A percentile compares a stretch with the other conserved stretches of the same genome.
These are phyloP conservation scores for Saccharomycopsis selenospora DNA, from an alignment of 805 yeast genomes.

Conservation along the genomic window DNA sequence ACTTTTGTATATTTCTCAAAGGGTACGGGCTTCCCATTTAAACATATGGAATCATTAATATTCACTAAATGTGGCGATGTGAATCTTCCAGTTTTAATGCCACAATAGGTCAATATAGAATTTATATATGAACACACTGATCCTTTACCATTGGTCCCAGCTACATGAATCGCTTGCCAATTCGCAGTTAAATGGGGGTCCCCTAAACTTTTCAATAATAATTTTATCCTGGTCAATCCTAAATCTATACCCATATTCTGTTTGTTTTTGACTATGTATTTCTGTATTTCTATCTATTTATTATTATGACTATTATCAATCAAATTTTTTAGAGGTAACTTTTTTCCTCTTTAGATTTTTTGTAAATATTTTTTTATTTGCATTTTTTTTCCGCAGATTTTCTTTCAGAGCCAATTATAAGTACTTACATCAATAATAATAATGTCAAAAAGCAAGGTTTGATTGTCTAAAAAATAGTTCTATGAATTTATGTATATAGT, in stretches of 20 bases:
- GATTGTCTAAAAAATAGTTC: no score
- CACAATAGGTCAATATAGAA: conserved; percentile 29
- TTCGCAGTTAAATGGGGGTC: conserved; percentile 50
- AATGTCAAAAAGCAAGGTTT: no score
- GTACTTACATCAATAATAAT: no score
- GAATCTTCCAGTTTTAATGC: conserved; percentile 58
- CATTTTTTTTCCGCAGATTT: no score
- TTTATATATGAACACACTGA: conserved; percentile 80
- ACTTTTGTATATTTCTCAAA: conserved; percentile 37
- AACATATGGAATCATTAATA: conserved; percentile 67
- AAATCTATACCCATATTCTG: conserved; percentile 51
- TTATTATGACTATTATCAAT: no score
- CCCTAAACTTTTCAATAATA: conserved; percentile 45
- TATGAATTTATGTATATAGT: no score
- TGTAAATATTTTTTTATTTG: no score
- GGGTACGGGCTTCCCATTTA: conserved; percentile 54
- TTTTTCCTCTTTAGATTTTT: no score
- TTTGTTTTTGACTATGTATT: no score
- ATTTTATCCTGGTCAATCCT: conserved; percentile 45
- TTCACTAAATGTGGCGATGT: conserved; percentile 81
- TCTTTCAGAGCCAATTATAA: no score
- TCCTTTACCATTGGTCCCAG: conserved; percentile 97
- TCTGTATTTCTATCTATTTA: no score
- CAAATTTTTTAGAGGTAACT: no score
- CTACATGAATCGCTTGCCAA: conserved; percentile 75